Evolutionary conservation across 2,329 filamentous ascomycete genomes (phyloP).

Genomic region (Neopestalotiopsis sp.): DNA sequence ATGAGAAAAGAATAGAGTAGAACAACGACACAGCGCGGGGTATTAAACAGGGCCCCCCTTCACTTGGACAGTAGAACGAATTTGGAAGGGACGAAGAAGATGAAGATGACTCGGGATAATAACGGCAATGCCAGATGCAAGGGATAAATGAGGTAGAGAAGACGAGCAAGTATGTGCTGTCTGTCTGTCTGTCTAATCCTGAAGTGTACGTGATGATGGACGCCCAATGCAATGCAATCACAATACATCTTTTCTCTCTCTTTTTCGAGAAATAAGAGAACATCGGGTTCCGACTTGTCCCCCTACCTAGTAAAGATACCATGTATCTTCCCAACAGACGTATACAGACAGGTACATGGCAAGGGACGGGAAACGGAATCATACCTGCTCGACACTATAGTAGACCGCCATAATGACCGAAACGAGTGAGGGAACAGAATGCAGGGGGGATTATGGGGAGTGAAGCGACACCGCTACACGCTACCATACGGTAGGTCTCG

Average conservation of each 20-base stretch:
- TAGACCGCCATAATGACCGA: too few relatives aligned
- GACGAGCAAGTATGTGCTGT: constrained; percentile 1
- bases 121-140: constrained; percentile 3
- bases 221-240: constrained; percentile 1
- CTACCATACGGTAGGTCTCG: constrained; percentile 8
- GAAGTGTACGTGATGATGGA: background rate
- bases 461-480: background rate
- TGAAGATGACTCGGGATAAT: background rate
- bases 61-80: background rate
- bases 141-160: background rate
- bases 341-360: too few relatives aligned
- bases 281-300: too few relatives aligned
- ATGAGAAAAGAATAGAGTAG: background rate
- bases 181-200: background rate
- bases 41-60: background rate
- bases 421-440: too few relatives aligned
- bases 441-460: too few relatives aligned
- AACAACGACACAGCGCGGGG: constrained; percentile 5
- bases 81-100: background rate
- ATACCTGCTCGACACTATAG: too few relatives aligned
- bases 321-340: too few relatives aligned
- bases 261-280: too few relatives aligned
- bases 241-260: background rate
- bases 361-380: too few relatives aligned
- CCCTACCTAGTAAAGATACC: too few relatives aligned